phyloP scores from a whole-genome alignment of 352 stramenopile genomes.

The Blastocystis sp. region DNA sequence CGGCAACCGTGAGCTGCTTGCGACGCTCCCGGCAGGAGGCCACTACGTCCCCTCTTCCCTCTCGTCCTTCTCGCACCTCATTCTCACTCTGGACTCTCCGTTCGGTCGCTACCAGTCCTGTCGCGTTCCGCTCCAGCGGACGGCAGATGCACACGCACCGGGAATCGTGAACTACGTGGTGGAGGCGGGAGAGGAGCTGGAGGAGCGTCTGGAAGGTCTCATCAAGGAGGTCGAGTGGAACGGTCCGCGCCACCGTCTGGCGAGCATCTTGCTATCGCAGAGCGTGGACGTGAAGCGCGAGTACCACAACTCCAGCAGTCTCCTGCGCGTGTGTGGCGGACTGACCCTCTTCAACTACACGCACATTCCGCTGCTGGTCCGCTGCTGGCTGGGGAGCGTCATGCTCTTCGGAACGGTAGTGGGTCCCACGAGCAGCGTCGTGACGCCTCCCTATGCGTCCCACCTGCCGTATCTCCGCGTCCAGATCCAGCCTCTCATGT shows the following conservation, averaged over 20 bases:
- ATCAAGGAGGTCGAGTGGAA: neutral
- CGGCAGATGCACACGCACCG: neutral
- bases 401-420: neutral
- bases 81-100: neutral
- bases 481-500: constrained; percentile 3
- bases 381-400: neutral
- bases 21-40: neutral
- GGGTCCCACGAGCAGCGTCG: too few species aligned
- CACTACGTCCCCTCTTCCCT: neutral
- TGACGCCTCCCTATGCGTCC: neutral
- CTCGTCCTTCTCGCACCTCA: neutral
- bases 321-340: constrained; percentile 2
- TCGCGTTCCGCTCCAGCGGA: neutral
- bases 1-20: neutral
- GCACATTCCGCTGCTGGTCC: neutral
- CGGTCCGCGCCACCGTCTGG: neutral
- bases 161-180: constrained; percentile 14
- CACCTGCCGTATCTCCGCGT: neutral
- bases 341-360: neutral
- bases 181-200: neutral
- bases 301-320: neutral
- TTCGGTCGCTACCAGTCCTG: neutral
- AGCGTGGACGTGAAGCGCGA: neutral
- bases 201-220: neutral
- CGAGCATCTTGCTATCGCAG: neutral